Conservation (phyloP, 73 alveolate genomes). For the Tetrahymena elliotti region DNA sequence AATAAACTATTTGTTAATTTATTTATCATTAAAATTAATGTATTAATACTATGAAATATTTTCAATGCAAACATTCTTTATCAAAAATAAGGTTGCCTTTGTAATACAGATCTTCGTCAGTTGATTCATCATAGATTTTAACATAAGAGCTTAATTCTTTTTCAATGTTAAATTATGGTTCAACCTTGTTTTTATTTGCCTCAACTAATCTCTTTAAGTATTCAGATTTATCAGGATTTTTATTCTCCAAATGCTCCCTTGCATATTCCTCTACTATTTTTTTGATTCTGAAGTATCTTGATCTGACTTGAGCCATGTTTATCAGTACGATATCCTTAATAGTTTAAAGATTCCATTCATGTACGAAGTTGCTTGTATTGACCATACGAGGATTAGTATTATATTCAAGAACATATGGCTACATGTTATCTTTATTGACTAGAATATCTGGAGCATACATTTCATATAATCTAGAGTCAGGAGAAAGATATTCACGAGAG, state of each 20-base stretch:
- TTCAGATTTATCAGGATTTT: neutral
- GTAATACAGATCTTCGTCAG: neutral
- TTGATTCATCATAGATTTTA: neutral
- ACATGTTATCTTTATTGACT: conserved; percentile 1
- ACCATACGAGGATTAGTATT: conserved; percentile 27
- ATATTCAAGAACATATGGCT: conserved; percentile 11
- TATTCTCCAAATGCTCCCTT: neutral
- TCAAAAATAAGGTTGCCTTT: neutral
- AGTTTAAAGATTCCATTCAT: neutral
- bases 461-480: conserved; percentile 14
- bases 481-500: neutral
- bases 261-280: neutral
- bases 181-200: neutral
- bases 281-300: conserved; percentile 8
- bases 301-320: conserved; percentile 15
- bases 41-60: neutral
- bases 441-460: conserved; percentile 33
- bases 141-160: neutral
- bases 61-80: neutral
- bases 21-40: too few species aligned
- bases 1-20: too few species aligned
- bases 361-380: conserved; percentile 9
- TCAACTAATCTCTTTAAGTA: neutral
- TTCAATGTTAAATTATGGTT: neutral
- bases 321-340: conserved; percentile 13